Percentiles rank a stretch among this genome's conserved stretches.
Evolutionary conservation across 257 asterid species (phyloP).

Genomic region (Gardenia jasminoides): DNA sequence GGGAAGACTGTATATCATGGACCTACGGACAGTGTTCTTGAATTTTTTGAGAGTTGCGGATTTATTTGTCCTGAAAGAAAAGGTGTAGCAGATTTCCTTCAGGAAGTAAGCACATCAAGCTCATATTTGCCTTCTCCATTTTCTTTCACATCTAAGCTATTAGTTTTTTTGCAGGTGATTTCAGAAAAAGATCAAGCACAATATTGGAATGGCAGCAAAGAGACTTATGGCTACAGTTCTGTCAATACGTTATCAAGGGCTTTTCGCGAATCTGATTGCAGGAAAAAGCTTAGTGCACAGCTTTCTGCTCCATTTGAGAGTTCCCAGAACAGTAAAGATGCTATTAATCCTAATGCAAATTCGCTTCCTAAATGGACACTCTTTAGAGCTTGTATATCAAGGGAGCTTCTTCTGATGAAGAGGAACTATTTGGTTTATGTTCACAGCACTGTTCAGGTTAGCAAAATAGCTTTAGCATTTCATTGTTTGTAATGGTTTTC

Average conservation of each 20-base stretch:
- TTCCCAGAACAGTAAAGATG: conserved; percentile 7
- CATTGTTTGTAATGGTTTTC: background rate
- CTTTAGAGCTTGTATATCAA: conserved; percentile 8
- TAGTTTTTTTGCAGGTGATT: background rate
- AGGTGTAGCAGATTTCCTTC: background rate
- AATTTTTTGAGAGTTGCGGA: background rate
- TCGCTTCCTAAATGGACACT: conserved; percentile 15
- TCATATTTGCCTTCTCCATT: background rate
- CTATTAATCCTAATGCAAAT: background rate
- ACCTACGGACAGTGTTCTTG: background rate
- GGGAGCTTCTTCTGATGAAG: conserved; percentile 18
- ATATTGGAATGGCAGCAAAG: background rate
- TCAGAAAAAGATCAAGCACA: background rate
- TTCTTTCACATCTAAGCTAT: background rate
- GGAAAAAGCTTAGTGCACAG: background rate
- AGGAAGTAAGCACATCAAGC: background rate
- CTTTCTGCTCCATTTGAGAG: background rate
- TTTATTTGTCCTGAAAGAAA: background rate
- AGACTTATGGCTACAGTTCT: background rate
- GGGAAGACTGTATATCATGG: background rate
- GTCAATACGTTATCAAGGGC: too few relatives aligned
- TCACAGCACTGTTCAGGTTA: conserved; percentile 7
- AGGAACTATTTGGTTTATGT: conserved; percentile 6
- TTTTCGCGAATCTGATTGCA: background rate
- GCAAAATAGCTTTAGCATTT: background rate